Percentiles rank a stretch among this genome's conserved stretches.
Conservation (phyloP, 2,329 filamentous ascomycete species). For the Ophiocordyceps camponoti-rufipedis region DNA sequence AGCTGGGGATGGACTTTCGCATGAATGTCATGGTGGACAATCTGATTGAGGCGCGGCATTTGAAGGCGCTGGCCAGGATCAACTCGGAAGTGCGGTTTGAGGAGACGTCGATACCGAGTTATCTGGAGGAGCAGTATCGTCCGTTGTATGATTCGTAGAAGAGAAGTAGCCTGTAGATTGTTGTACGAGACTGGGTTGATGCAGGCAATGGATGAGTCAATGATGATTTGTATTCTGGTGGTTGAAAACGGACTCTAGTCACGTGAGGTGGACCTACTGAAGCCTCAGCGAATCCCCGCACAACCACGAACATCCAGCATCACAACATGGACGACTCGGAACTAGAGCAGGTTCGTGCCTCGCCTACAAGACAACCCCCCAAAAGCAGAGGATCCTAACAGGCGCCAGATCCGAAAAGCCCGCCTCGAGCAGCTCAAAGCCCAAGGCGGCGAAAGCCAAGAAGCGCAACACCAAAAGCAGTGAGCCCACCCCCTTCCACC, state of each 20-base stretch:
- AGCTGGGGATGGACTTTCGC: constrained; percentile 53
- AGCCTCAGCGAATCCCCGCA: too few species aligned
- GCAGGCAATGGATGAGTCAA: too few species aligned
- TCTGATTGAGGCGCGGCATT: constrained; percentile 53
- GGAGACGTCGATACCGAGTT: constrained; percentile 12
- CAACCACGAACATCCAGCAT: background rate
- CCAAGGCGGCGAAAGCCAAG: constrained; percentile 30
- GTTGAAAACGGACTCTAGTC: too few species aligned
- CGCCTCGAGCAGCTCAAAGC: constrained; percentile 87
- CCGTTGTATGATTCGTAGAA: background rate
- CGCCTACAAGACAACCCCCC: background rate
- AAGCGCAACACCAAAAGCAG: constrained; percentile 42
- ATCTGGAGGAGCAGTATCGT: constrained; percentile 8
- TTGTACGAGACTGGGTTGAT: too few species aligned
- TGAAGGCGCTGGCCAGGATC: constrained; percentile 13
- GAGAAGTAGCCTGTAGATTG: background rate
- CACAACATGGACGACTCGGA: constrained; percentile 23
- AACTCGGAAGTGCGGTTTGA: constrained; percentile 15
- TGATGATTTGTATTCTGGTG: too few species aligned
- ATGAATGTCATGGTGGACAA: constrained; percentile 57
- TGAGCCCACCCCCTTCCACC: constrained; percentile 2
- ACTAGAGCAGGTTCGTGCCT: constrained; percentile 17
- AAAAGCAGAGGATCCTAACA: too few species aligned
- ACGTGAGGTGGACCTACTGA: too few species aligned
- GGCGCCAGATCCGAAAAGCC: constrained; percentile 63